Evolutionary conservation across 2,329 filamentous ascomycete genomes (phyloP).

Genomic region (Sarocladiaceae sp.): DNA sequence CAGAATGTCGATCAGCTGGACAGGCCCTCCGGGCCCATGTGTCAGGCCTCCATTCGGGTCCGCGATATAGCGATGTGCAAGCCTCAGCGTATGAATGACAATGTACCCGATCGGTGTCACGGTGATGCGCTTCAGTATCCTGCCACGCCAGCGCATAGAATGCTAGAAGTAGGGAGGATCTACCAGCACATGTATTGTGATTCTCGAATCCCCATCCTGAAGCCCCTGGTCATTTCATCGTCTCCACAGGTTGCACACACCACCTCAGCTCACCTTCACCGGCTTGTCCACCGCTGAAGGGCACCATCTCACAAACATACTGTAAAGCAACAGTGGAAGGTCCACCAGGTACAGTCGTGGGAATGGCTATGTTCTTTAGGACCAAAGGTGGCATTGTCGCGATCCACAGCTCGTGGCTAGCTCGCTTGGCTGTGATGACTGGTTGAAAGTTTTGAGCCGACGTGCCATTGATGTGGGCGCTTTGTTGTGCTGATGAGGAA

Average conservation of each 20-base stretch:
- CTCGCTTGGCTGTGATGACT: too few species aligned
- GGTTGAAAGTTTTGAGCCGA: too few species aligned
- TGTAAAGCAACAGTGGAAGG: not conserved
- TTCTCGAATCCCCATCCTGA: constrained; percentile 6
- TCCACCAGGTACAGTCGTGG: constrained; percentile 7
- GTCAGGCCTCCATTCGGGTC: not conserved
- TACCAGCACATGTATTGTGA: not conserved
- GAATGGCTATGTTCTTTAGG: not conserved
- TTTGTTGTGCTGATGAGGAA: not conserved
- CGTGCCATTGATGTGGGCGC: too few species aligned
- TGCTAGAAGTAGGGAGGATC: not conserved
- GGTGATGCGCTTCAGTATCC: not conserved
- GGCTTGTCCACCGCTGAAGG: not conserved
- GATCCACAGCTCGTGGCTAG: not conserved
- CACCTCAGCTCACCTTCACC: not conserved
- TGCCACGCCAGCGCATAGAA: not conserved
- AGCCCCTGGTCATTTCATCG: constrained; percentile 5
- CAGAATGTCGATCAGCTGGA: not conserved
- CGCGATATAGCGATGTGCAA: constrained; percentile 7
- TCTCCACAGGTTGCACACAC: constrained; percentile 5
- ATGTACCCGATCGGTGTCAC: not conserved
- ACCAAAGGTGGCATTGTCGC: not conserved
- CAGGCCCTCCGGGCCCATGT: not conserved
- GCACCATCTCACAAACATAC: constrained; percentile 5
- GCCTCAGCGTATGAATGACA: not conserved